Percentiles rank a stretch among this genome's conserved stretches.
These are phyloP conservation scores for Lagerstroemia fauriei DNA, from an alignment of 441 rosid species.

Conservation along the genomic window DNA sequence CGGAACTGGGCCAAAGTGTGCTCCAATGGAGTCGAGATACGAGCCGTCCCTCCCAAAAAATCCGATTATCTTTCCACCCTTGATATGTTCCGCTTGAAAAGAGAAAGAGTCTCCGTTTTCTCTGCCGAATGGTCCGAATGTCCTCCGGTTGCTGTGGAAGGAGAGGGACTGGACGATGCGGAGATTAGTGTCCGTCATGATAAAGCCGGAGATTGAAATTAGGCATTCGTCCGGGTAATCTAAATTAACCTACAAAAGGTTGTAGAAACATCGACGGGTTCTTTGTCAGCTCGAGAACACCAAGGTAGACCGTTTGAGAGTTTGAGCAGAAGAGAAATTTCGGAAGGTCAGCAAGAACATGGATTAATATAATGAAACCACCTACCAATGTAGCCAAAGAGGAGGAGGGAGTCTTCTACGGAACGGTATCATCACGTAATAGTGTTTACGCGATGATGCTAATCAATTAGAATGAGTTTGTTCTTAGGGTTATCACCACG, in stretches of 20 bases:
- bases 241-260: background rate
- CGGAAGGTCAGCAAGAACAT: no score
- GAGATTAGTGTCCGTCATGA: background rate
- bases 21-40: conserved; percentile 15
- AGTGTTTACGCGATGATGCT: no score
- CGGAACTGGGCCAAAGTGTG: background rate
- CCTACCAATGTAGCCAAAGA: no score
- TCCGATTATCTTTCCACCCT: conserved; percentile 15
- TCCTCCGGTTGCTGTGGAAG: background rate
- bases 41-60: conserved; percentile 11
- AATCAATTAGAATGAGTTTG: no score
- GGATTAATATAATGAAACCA: no score
- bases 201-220: conserved; percentile 4
- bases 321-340: background rate
- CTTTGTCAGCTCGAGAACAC: background rate
- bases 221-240: background rate
- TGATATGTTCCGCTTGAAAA: background rate
- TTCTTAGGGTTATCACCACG: no score
- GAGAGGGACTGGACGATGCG: background rate
- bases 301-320: background rate
- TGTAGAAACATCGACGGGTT: background rate
- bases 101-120: background rate
- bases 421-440: no score
- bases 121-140: conserved; percentile 4
- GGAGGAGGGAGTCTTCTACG: no score